Evolutionary conservation across 768 basidiomycete genomes (phyloP), one percentile per base, ranked within the genome.

Genomic region (Steccherinum ochraceum): DNA sequence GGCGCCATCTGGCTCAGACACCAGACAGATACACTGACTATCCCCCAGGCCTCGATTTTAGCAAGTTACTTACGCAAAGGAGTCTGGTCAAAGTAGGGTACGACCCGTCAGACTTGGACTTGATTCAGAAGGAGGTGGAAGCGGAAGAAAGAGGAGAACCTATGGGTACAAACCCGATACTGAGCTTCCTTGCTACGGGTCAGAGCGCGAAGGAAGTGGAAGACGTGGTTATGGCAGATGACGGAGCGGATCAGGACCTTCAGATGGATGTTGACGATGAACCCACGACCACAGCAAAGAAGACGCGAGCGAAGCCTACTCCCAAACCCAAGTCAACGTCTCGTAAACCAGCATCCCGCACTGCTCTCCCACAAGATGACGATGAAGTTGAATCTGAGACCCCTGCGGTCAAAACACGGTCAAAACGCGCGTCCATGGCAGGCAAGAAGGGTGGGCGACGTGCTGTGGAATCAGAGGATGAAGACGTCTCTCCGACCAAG

Each of bases 21-120:
- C 65, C 74, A 16, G 79, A 81, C 46, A 84, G 83, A 50, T 92
- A 91, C 65, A 79, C 83, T 53, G 60, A 72, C 23, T 91, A 86
- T 55, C 83, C 87, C 0, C 72, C 74, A 0, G 83, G 83, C 11
- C 65, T 87, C 40, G 83, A 92, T 61, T 89, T 86, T 61, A 72
- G 72, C 20, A 62, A 61, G 45, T 54, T 74, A 11, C 54, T 80
- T 20, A 69, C 66, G 19, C 62, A 69, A 52, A 39, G 53, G 11
- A 61, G 60, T 0, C 49, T 62, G 23, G 63, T 60, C 1, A 54
- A 58, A 18, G 55, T 60, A 12, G 55, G 46, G 13, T 55, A 63
- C 41, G 62, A 65, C 39, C 56, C 56, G 55, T 67, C 24, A 42
- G 66, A 56, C 62, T 62, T 54, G 45, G 71, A 52, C 60, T 59